Evolutionary conservation across 2,329 filamentous ascomycete species (phyloP).

Genomic region (Stagonosporopsis rhizophila): DNA sequence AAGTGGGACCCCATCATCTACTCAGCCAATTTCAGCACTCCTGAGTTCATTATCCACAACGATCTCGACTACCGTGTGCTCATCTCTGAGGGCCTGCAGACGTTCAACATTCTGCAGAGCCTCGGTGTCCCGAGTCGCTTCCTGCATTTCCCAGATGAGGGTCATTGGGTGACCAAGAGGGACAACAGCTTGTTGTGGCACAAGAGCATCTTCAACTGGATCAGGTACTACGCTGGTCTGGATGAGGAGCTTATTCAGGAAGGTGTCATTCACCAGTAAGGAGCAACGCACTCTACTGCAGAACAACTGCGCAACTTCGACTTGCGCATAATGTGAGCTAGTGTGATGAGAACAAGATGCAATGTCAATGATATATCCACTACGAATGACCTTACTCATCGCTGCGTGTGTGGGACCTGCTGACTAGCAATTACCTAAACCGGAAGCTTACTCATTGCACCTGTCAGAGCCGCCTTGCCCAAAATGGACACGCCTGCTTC

Average conservation of each 20-base stretch:
- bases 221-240: conserved; percentile 41
- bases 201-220: conserved; percentile 53
- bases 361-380: neutral
- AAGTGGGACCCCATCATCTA: conserved; percentile 65
- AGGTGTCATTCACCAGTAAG: conserved; percentile 43
- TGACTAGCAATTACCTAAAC: neutral
- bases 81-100: conserved; percentile 79
- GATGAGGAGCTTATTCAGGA: conserved; percentile 42
- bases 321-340: neutral
- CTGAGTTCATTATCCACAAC: conserved; percentile 91
- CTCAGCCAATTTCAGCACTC: conserved; percentile 77
- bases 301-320: neutral
- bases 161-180: conserved; percentile 83
- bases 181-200: conserved; percentile 94
- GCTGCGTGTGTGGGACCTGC: neutral
- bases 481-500: neutral
- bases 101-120: conserved; percentile 85
- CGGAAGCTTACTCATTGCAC: conserved; percentile 1
- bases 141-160: conserved; percentile 80
- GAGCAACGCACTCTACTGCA: neutral
- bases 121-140: conserved; percentile 77
- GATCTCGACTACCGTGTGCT: conserved; percentile 85
- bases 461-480: neutral
- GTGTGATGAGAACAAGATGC: neutral
- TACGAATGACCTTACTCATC: neutral